These are phyloP conservation scores for Lophiostoma macrostomum DNA, from an alignment of 495 filamentous ascomycete species.

Conservation along the genomic window DNA sequence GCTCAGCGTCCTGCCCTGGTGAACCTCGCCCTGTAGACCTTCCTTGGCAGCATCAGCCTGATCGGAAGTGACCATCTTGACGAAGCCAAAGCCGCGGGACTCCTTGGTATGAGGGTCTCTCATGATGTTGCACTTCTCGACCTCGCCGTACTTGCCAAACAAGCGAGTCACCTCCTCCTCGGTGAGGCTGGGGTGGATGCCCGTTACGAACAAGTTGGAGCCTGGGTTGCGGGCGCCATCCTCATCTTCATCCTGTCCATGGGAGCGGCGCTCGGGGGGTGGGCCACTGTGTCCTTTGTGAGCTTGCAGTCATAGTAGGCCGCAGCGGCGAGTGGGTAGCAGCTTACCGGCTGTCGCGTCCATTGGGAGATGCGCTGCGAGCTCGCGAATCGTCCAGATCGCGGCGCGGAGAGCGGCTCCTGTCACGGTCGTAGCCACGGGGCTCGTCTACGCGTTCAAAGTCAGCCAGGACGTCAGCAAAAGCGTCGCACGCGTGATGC, in stretches of 20 bases:
- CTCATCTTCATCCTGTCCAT: constrained; percentile 58
- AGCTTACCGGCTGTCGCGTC: constrained; percentile 74
- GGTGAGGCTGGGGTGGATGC: constrained; percentile 90
- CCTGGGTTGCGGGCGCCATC: constrained; percentile 84
- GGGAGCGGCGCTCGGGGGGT: constrained; percentile 44
- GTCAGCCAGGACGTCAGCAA: constrained; percentile 14
- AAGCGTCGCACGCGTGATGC: neutral
- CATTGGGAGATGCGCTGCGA: constrained; percentile 56
- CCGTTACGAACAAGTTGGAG: constrained; percentile 98
- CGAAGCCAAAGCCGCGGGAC: constrained; percentile 98
- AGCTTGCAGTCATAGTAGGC: neutral
- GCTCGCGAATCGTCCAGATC: constrained; percentile 50
- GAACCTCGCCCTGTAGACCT: constrained; percentile 88
- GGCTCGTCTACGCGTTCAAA: constrained; percentile 33
- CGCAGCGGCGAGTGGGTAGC: neutral
- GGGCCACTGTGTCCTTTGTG: constrained; percentile 37
- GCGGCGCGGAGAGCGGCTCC: constrained; percentile 90
- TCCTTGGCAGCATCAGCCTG: constrained; percentile 96
- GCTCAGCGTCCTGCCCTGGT: constrained; percentile 93
- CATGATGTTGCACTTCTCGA: constrained; percentile 99
- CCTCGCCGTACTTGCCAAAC: constrained; percentile 97
- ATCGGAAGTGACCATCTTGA: constrained; percentile 94
- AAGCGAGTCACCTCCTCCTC: constrained; percentile 90
- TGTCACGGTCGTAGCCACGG: constrained; percentile 57
- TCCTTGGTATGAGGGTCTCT: constrained; percentile 96